Evolutionary conservation across 2,329 filamentous ascomycete genomes (phyloP).

Genomic region (Alternaria panax): DNA sequence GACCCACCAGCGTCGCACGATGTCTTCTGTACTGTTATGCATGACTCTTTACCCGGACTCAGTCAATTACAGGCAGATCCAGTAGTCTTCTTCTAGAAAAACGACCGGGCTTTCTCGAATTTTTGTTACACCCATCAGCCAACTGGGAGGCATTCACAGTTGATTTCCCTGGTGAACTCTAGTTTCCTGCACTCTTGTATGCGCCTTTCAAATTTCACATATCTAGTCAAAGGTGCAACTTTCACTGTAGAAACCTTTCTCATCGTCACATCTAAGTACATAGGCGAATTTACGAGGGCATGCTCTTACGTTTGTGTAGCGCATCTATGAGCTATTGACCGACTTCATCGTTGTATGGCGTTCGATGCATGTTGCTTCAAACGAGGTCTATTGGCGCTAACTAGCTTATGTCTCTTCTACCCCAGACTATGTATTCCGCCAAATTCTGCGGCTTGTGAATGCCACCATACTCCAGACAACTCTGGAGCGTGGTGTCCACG

Average conservation of each 20-base stretch:
- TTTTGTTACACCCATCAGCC: background rate
- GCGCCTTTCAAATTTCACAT: background rate
- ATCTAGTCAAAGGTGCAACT: background rate
- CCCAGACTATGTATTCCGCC: background rate
- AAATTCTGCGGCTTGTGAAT: background rate
- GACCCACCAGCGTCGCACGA: slow-evolving; percentile 46
- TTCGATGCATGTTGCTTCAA: background rate
- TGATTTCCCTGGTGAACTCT: background rate
- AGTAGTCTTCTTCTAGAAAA: slow-evolving; percentile 43
- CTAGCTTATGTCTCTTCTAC: background rate
- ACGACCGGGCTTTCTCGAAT: background rate
- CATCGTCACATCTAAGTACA: slow-evolving; percentile 9
- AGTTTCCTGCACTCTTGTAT: background rate
- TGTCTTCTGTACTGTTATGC: slow-evolving; percentile 49
- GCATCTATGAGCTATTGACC: background rate
- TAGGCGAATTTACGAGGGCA: slow-evolving; percentile 9
- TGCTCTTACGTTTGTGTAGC: background rate
- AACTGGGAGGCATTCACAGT: background rate
- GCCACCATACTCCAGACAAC: background rate
- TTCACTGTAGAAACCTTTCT: background rate
- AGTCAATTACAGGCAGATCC: slow-evolving; percentile 49
- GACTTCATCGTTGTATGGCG: slow-evolving; percentile 4
- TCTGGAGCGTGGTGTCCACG: background rate
- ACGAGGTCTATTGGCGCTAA: background rate
- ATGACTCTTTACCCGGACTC: slow-evolving; percentile 48